Evolutionary conservation across 108 stramenopile species (phyloP).

Genomic region (Phaeodactylum tricornutum): DNA sequence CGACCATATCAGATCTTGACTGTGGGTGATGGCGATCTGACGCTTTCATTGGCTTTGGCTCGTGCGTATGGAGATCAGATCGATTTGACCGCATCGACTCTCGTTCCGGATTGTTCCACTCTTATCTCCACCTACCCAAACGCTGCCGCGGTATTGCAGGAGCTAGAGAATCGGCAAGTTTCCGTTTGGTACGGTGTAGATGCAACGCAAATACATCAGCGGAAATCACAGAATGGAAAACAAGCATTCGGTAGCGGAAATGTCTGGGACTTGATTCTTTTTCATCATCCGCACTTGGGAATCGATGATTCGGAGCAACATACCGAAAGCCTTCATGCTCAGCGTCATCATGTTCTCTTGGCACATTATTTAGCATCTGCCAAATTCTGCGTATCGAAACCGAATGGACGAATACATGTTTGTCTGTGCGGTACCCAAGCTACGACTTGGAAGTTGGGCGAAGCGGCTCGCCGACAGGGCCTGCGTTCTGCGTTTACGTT

Average conservation of each 20-base stretch:
- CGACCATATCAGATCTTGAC: slow-evolving; percentile 19
- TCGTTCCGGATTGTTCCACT: slow-evolving; percentile 17
- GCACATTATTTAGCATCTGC: slow-evolving; percentile 61
- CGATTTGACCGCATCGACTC: slow-evolving; percentile 36
- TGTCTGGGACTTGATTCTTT: slow-evolving; percentile 52
- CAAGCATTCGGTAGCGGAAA: no score
- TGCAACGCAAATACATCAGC: slow-evolving; percentile 41
- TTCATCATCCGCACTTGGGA: slow-evolving; percentile 74
- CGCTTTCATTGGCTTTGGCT: slow-evolving; percentile 45
- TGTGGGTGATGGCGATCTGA: slow-evolving; percentile 66
- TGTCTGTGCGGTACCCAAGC: slow-evolving; percentile 55
- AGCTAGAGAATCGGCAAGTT: slow-evolving; percentile 22
- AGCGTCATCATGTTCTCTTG: slow-evolving; percentile 32
- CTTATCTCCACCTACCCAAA: slow-evolving; percentile 26
- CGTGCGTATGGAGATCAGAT: slow-evolving; percentile 36
- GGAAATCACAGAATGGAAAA: slow-evolving; percentile 6
- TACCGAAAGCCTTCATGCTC: slow-evolving; percentile 26
- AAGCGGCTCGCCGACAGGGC: slow-evolving; percentile 23
- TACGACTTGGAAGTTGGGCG: slow-evolving; percentile 34
- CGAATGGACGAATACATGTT: slow-evolving; percentile 35
- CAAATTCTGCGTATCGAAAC: slow-evolving; percentile 9
- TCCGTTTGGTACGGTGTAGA: slow-evolving; percentile 34
- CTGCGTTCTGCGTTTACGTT: no score
- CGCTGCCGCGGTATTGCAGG: slow-evolving; percentile 16
- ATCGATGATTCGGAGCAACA: slow-evolving; percentile 11